Evolutionary conservation across 73 alveolate species (phyloP), one percentile per base, ranked within the genome.

Genomic region (Vitrella brassicaformis): DNA sequence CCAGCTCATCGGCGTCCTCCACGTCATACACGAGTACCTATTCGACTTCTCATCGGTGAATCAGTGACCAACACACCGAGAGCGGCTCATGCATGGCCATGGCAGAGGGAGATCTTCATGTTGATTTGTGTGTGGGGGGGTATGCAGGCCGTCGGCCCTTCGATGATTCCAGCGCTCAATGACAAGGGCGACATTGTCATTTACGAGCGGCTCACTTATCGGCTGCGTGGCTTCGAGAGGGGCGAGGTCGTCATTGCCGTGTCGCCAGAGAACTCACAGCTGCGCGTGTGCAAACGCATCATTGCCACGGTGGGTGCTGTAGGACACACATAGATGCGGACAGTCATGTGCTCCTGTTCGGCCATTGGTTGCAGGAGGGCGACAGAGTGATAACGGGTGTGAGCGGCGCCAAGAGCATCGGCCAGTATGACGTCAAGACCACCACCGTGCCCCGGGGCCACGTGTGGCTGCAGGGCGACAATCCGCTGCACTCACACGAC

Each of bases 131-230:
- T n/a, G n/a, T n/a, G n/a, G n/a, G n/a, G n/a, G n/a, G n/a, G n/a
- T n/a, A n/a, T n/a, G n/a, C n/a, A n/a, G n/a, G n/a, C 89, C 0
- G 79, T 82, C 45, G 89, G 89, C 31, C 85, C 89, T 31, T 82
- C 89, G 10, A 82, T 82, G 89, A 72, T 67, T 29, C 32, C 84
- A 18, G 68, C 83, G 66, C 65, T 73, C 67, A 73, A 73, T 47
- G 72, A 72, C 66, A 64, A 72, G 1, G 81, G 81, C 4, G 81
- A 75, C 27, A 74, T 75, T 10, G 27, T 75, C 47, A 74, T 75
- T 47, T 75, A 31, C 31, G 81, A 75, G 81, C 81, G 81, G 31
- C 9, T 75, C 31, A 75, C 75, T 28, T 74, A 75, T 27, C 39
- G 81, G 19, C 65, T 75, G 75, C 56, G 19, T 47, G 81, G 81